A percentile compares a stretch with the other conserved stretches of the same genome.
phyloP scores from a whole-genome alignment of 2,329 filamentous ascomycete genomes.

The Beauveria australis region DNA sequence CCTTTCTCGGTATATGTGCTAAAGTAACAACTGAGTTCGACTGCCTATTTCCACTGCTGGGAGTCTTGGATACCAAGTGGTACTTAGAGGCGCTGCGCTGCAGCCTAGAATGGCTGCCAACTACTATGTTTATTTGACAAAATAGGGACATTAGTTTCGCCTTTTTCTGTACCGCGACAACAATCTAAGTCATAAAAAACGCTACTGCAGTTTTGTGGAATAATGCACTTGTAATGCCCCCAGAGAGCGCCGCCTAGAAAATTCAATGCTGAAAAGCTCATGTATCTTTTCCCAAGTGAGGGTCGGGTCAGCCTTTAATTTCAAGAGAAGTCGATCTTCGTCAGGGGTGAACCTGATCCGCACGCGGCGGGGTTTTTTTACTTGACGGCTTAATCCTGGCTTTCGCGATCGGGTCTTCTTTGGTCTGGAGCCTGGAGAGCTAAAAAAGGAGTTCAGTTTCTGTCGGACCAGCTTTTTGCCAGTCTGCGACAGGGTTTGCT shows the following conservation, averaged over 20 bases:
- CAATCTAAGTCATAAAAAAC: too few species aligned
- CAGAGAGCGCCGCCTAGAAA: background rate
- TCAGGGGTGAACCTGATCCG: background rate
- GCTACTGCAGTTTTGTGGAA: too few species aligned
- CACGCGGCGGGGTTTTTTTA: background rate
- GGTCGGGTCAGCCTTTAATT: background rate
- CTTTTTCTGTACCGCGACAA: too few species aligned
- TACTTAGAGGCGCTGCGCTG: too few species aligned
- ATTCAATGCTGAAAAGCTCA: background rate
- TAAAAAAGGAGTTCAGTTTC: too few species aligned
- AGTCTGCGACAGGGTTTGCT: background rate
- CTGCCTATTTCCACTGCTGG: too few species aligned
- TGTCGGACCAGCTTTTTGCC: constrained; percentile 8
- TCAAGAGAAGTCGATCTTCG: background rate
- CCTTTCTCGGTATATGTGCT: too few species aligned
- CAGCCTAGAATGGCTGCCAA: too few species aligned
- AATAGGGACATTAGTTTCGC: too few species aligned
- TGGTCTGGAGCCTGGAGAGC: background rate
- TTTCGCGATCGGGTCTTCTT: background rate
- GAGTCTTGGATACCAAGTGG: too few species aligned
- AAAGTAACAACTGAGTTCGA: too few species aligned
- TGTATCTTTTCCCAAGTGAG: background rate
- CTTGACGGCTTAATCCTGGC: background rate
- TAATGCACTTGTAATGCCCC: background rate
- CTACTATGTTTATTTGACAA: too few species aligned